phyloP scores from a whole-genome alignment of 225 moss, liverwort and hornwort genomes.

The Physcomitrellopsis africana region DNA sequence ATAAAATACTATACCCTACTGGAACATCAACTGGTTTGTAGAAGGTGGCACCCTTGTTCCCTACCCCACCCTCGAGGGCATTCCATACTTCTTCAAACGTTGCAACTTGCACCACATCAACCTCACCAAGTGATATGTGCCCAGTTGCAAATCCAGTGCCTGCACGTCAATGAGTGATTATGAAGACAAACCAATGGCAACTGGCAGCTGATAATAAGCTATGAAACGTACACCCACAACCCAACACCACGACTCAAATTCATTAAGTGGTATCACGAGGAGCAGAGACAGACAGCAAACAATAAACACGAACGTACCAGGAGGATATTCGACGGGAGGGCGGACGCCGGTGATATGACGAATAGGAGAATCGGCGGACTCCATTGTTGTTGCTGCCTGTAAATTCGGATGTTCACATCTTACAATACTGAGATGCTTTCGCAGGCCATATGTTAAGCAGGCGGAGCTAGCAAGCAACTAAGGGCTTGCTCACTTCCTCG shows the following conservation, averaged over 20 bases:
- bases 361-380: constrained; percentile 24
- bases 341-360: constrained; percentile 42
- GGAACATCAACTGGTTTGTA: constrained; percentile 74
- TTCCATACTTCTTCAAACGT: constrained; percentile 77
- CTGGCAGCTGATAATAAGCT: too few species aligned
- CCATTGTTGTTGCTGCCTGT: constrained; percentile 29
- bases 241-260: neutral
- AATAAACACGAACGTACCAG: constrained; percentile 25
- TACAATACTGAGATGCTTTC: neutral
- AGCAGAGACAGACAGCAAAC: neutral
- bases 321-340: constrained; percentile 40
- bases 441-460: neutral
- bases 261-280: neutral
- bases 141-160: constrained; percentile 77
- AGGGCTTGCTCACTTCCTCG: constrained; percentile 1
- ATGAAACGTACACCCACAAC: neutral
- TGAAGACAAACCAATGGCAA: neutral
- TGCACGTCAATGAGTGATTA: constrained; percentile 21
- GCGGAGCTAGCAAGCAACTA: neutral
- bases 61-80: constrained; percentile 53
- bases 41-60: constrained; percentile 55
- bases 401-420: constrained; percentile 17
- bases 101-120: constrained; percentile 52
- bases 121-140: constrained; percentile 61
- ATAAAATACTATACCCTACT: constrained; percentile 52